Percentiles rank a stretch among this genome's conserved stretches.
phyloP scores from a whole-genome alignment of 2,329 filamentous ascomycete genomes.

The Tolypocladium inflatum region DNA sequence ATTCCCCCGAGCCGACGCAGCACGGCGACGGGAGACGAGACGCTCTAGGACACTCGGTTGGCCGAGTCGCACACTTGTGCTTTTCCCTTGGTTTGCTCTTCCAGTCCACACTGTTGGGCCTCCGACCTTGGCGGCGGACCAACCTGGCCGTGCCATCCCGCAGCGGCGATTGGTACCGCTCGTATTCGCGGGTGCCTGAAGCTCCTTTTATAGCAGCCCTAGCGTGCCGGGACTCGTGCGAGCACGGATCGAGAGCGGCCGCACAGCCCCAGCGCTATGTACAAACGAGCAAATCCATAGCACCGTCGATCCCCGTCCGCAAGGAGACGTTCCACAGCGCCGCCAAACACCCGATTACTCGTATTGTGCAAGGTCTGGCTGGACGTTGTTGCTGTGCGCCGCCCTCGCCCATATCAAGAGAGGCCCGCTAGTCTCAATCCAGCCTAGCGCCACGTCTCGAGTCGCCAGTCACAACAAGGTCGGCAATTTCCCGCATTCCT shows the following conservation, averaged over 20 bases:
- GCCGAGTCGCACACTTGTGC: not conserved
- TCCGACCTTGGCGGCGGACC: not conserved
- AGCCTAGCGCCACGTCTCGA: conserved; percentile 12
- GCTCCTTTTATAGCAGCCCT: not conserved
- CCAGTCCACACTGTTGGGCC: not conserved
- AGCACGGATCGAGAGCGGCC: not conserved
- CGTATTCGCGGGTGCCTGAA: not conserved
- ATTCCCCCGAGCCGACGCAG: not conserved
- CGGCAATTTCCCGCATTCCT: conserved; percentile 28
- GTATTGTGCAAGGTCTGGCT: not conserved
- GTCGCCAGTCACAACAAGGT: conserved; percentile 19
- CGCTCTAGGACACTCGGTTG: not conserved
- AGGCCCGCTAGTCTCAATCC: conserved; percentile 5
- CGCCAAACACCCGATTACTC: not conserved
- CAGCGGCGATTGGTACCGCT: not conserved
- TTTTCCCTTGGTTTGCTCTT: not conserved
- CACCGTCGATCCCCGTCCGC: not conserved
- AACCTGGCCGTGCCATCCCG: not conserved
- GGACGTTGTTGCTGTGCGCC: not conserved
- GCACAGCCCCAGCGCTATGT: not conserved
- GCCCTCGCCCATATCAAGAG: not conserved
- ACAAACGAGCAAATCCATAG: not conserved
- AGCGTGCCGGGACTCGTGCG: not conserved
- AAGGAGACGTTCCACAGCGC: not conserved
- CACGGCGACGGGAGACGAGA: not conserved